Evolutionary conservation across 306 rosid genomes (phyloP).

Genomic region (Abrus pulchellus): DNA sequence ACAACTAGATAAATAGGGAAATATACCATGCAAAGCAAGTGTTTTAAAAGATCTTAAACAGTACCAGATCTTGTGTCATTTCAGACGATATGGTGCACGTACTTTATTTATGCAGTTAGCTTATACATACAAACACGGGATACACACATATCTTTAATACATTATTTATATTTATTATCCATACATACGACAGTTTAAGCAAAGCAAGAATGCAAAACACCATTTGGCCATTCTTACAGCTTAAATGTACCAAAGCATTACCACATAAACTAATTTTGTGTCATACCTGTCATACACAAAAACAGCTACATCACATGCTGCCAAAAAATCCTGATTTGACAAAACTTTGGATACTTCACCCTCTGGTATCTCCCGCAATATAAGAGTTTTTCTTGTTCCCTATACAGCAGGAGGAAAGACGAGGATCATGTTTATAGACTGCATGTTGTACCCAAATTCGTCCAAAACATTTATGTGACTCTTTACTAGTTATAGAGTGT

Average conservation of each 20-base stretch:
- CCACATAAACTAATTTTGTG: constrained; percentile 13
- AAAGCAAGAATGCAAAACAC: constrained; percentile 42
- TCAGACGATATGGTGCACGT: not conserved
- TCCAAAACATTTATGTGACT: constrained; percentile 30
- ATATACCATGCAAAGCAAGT: constrained; percentile 28
- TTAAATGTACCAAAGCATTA: constrained; percentile 33
- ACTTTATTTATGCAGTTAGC: constrained; percentile 8
- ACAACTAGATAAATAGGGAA: not conserved
- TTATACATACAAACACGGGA: constrained; percentile 9
- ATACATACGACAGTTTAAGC: constrained; percentile 20
- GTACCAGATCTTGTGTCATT: constrained; percentile 10
- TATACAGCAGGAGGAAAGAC: constrained; percentile 46
- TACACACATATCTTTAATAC: constrained; percentile 17
- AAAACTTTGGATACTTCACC: constrained; percentile 60
- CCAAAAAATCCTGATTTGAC: constrained; percentile 75
- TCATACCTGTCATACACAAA: constrained; percentile 88
- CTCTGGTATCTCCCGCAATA: constrained; percentile 94
- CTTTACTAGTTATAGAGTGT: constrained; percentile 21
- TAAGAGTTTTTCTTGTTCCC: constrained; percentile 82
- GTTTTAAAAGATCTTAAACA: constrained; percentile 14
- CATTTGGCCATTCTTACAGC: not conserved
- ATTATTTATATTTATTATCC: not conserved
- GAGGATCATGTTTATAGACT: constrained; percentile 49
- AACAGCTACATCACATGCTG: constrained; percentile 89
- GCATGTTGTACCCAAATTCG: constrained; percentile 28